phyloP scores from a whole-genome alignment of 176 grass and related monocot genomes.

The Triticum turgidum region DNA sequence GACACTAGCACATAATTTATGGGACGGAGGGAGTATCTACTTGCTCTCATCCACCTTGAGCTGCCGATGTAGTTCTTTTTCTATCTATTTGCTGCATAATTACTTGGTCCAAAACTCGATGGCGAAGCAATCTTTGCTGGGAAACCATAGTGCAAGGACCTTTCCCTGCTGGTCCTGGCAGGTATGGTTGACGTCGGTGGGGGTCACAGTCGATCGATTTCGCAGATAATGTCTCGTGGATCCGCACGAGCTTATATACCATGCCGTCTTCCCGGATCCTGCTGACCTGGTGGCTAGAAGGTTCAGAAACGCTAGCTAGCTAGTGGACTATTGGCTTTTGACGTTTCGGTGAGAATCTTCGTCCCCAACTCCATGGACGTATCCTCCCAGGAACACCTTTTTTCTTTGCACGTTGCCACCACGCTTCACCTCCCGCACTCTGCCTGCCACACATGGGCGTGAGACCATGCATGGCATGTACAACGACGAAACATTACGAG shows the following conservation, averaged over 20 bases:
- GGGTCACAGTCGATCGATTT: neutral
- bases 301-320: neutral
- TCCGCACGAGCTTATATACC: neutral
- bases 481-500: too few relatives aligned
- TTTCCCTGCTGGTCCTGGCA: neutral
- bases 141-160: neutral
- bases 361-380: neutral
- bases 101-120: too few relatives aligned
- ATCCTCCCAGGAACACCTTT: neutral
- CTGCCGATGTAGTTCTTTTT: too few relatives aligned
- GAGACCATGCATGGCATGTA: too few relatives aligned
- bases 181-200: neutral
- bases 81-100: too few relatives aligned
- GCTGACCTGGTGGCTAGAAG: neutral
- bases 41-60: neutral
- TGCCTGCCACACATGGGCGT: neutral
- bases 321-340: neutral
- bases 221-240: neutral
- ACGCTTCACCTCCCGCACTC: neutral
- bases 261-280: neutral
- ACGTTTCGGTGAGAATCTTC: neutral
- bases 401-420: neutral
- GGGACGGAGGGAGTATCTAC: neutral
- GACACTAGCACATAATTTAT: too few relatives aligned
- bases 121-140: neutral